Evolutionary conservation across 805 yeast genomes (phyloP), one percentile per base, ranked within the genome.

Genomic region (Pichia gijzeniarum): DNA sequence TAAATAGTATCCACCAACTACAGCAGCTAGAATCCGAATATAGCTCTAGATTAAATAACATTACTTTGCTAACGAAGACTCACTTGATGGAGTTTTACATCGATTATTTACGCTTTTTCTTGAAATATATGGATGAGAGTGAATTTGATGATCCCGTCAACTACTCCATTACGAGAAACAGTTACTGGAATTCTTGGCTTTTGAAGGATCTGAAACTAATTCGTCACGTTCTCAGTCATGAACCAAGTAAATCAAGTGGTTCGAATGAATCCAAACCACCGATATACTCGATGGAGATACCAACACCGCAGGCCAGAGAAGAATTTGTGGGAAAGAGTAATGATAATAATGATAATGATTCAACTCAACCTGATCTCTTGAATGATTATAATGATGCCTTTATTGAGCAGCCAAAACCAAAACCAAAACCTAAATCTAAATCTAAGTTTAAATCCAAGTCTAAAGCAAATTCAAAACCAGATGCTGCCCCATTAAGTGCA

Each of bases 121-220:
- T 57, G 31, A 57, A 62, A 37, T 62, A 59, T 36, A 58, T 59
- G 61, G 60, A 62, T 40, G 63, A 63, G n/a, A 48, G 64, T 10
- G 64, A 58, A 33, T 39, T 48, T 33, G 58, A 61, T 42, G 69
- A 63, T 43, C 58, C 64, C 0, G 40, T 63, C n/a, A 51, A 50
- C 21, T 62, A 57, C 45, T 64, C 69, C 8, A 44, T 59, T 13
- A 55, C 63, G 4, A 49, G 69, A 48, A 53, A 60, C 21, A 63
- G 61, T 35, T 44, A 63, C 17, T 63, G 61, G 61, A 47, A 53
- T 12, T 48, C 53, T 6, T 63, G 67, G 65, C 53, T 58, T 47
- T 42, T 43, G 30, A 55, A 53, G 47, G 52, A 49, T 10, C 27
- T 49, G 2, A 27, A 38, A 2, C 9, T 32, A 19, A 38, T 33